These are phyloP conservation scores for Phytophthora palmivora DNA, from an alignment of 352 stramenopile species.

Conservation along the genomic window DNA sequence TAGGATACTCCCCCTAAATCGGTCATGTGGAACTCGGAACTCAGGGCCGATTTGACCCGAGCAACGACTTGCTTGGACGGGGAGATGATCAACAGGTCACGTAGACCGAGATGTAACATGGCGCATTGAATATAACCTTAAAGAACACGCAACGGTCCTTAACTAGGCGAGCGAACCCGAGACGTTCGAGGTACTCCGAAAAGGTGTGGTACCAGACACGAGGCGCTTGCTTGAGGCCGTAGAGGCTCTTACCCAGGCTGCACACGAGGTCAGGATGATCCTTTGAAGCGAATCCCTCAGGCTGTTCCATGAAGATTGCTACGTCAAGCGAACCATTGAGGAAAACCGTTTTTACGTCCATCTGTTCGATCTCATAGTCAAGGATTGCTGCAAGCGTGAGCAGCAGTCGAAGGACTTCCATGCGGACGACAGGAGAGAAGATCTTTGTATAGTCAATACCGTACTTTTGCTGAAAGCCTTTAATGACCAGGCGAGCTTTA, in stretches of 20 bases:
- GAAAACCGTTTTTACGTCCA: constrained; percentile 15
- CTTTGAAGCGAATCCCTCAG: constrained; percentile 2
- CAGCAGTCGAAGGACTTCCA: constrained; percentile 17
- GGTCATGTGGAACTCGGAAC: too few relatives aligned
- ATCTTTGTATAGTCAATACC: constrained; percentile 4
- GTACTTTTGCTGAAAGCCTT: constrained; percentile 5
- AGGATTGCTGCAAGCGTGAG: too few relatives aligned
- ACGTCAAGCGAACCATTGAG: neutral
- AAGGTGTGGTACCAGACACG: constrained; percentile 7
- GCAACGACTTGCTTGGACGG: constrained; percentile 10
- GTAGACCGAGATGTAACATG: constrained; percentile 11
- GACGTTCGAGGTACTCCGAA: constrained; percentile 2
- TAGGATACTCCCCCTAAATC: too few relatives aligned
- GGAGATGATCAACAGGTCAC: constrained; percentile 10
- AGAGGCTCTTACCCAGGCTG: constrained; percentile 6
- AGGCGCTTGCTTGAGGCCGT: constrained; percentile 6
- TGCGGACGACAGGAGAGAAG: constrained; percentile 6
- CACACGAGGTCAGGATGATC: neutral
- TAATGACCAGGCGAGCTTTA: constrained; percentile 7
- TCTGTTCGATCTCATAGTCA: constrained; percentile 7
- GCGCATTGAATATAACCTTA: constrained; percentile 3
- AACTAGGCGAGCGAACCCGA: constrained; percentile 5
- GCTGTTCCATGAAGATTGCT: constrained; percentile 16
- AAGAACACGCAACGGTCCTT: constrained; percentile 14
- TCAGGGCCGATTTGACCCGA: constrained; percentile 4